These are phyloP conservation scores for Amylostereum areolatum DNA, from an alignment of 1,284 basidiomycete species.

Conservation along the genomic window DNA sequence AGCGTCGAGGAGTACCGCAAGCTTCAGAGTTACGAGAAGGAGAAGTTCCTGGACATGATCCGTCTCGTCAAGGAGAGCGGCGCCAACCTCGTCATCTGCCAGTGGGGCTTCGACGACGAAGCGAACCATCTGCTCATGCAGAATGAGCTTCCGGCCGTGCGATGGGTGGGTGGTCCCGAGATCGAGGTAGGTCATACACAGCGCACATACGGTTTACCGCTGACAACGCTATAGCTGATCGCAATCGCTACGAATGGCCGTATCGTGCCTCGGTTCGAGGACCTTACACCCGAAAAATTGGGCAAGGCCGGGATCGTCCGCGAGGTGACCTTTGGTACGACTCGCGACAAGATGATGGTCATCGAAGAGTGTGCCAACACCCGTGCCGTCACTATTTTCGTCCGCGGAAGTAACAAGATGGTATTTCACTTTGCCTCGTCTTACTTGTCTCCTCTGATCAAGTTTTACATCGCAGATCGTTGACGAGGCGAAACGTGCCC, in stretches of 20 bases:
- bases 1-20: slow-evolving; percentile 98
- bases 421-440: slow-evolving; percentile 50
- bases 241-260: slow-evolving; percentile 98
- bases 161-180: slow-evolving; percentile 99
- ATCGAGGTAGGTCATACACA: slow-evolving; percentile 90
- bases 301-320: slow-evolving; percentile 91
- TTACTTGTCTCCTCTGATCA: slow-evolving; percentile 5
- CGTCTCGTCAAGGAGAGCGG: slow-evolving; percentile 96
- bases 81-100: slow-evolving; percentile 97
- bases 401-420: slow-evolving; percentile 99
- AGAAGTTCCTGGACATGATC: slow-evolving; percentile 97
- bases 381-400: slow-evolving; percentile 95
- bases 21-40: slow-evolving; percentile 91
- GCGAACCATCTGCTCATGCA: slow-evolving; percentile 98
- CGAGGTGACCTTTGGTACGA: slow-evolving; percentile 95
- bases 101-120: slow-evolving; percentile 99
- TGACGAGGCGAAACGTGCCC: slow-evolving; percentile 95
- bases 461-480: slow-evolving; percentile 87
- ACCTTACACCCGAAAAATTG: slow-evolving; percentile 87
- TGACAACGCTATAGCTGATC: slow-evolving; percentile 59
- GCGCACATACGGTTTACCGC: no score
- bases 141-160: slow-evolving; percentile 95
- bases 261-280: slow-evolving; percentile 97
- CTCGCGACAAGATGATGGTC: slow-evolving; percentile 97
- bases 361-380: slow-evolving; percentile 98